A percentile compares a stretch with the other conserved stretches of the same genome.
phyloP scores from a whole-genome alignment of 2,329 filamentous ascomycete genomes.

The Sclerotinia minor region DNA sequence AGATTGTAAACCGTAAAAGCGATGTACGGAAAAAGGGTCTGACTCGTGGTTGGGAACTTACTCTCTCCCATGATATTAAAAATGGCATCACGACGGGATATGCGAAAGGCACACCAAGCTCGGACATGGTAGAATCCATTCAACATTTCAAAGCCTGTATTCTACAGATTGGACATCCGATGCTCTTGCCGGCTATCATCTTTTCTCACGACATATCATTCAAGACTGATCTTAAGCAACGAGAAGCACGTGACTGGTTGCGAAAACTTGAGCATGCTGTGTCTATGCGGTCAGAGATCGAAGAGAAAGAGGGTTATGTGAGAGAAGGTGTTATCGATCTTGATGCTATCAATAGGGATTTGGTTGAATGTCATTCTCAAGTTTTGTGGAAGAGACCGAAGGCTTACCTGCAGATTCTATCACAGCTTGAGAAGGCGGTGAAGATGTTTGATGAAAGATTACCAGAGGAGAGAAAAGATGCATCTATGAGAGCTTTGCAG shows the following conservation, averaged over 20 bases:
- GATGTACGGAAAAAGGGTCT: conserved; percentile 64
- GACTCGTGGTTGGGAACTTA: conserved; percentile 65
- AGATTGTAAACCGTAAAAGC: conserved; percentile 65
- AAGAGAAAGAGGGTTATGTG: conserved; percentile 52
- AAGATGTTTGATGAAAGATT: conserved; percentile 31
- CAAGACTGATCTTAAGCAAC: conserved; percentile 60
- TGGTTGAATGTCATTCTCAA: conserved; percentile 63
- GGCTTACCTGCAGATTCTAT: conserved; percentile 57
- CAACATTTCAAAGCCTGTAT: conserved; percentile 53
- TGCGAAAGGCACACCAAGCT: conserved; percentile 60
- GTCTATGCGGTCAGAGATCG: conserved; percentile 49
- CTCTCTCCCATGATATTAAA: conserved; percentile 58
- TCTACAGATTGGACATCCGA: conserved; percentile 55
- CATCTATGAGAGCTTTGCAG: conserved; percentile 49
- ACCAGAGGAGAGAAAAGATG: conserved; percentile 25
- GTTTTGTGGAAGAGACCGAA: conserved; percentile 64
- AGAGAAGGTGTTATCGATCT: conserved; percentile 55
- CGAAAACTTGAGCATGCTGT: conserved; percentile 61
- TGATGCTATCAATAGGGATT: conserved; percentile 60
- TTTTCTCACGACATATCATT: conserved; percentile 58
- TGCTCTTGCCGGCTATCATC: conserved; percentile 60
- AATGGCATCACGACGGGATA: conserved; percentile 59
- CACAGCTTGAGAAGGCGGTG: conserved; percentile 53
- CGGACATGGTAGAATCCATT: conserved; percentile 53
- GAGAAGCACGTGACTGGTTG: conserved; percentile 62